Percentiles rank a stretch among this genome's conserved stretches.
Conservation (phyloP, 345 rosid species). For the Rhizophora apiculata region DNA sequence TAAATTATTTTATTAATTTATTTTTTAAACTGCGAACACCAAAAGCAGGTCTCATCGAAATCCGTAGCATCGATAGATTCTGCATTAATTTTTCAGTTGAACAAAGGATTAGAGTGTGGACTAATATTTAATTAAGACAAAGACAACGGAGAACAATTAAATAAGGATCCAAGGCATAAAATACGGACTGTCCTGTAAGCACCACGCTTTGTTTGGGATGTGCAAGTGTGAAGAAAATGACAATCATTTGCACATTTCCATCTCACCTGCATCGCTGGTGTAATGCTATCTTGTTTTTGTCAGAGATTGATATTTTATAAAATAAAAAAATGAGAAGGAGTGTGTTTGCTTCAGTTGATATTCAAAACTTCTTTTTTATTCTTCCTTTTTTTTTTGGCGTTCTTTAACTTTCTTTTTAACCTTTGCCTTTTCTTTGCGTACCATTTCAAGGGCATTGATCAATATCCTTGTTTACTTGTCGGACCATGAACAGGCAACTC, state of each 20-base stretch:
- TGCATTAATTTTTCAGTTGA: not conserved
- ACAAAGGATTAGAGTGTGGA: not conserved
- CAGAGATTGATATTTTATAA: not conserved
- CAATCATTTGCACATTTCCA: slow-evolving; percentile 24
- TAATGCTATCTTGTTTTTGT: not conserved
- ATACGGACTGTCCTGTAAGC: no score
- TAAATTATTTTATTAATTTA: not conserved
- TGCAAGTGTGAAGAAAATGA: slow-evolving; percentile 4
- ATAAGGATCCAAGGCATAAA: not conserved
- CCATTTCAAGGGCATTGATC: slow-evolving; percentile 47
- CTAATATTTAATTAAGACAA: slow-evolving; percentile 1
- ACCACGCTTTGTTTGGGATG: not conserved
- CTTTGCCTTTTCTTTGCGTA: slow-evolving; percentile 29
- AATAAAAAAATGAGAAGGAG: not conserved
- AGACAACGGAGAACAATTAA: not conserved
- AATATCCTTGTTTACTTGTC: slow-evolving; percentile 50
- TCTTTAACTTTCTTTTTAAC: not conserved
- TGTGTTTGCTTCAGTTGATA: not conserved
- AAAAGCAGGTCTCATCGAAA: slow-evolving; percentile 10
- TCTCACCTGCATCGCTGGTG: slow-evolving; percentile 30
- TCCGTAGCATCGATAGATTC: slow-evolving; percentile 5
- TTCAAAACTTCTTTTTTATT: not conserved
- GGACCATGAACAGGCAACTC: slow-evolving; percentile 46
- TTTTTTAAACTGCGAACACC: not conserved
- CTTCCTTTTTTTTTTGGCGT: not conserved